Evolutionary conservation across 371 early-diverging fungal genomes (phyloP).

Genomic region (Circinella umbellata): DNA sequence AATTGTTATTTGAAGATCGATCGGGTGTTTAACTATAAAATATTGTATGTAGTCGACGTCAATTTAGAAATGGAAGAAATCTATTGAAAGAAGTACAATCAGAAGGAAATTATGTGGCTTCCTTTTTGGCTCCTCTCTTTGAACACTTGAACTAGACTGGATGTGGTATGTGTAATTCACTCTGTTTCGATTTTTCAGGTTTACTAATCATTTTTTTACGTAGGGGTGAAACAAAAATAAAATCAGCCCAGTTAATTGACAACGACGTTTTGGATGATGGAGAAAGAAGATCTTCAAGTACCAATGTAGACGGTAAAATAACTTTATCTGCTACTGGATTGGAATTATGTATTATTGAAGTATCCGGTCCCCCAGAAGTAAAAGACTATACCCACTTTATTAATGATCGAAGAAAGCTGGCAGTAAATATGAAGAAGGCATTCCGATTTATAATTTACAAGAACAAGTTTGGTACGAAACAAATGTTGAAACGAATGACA

Average conservation of each 20-base stretch:
- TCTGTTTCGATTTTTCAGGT: not conserved
- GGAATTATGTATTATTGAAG: not conserved
- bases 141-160: conserved; percentile 1
- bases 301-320: not conserved
- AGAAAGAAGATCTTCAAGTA: conserved; percentile 4
- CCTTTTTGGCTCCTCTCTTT: too few species aligned
- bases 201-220: not conserved
- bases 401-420: not conserved
- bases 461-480: not conserved
- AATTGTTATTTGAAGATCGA: not conserved
- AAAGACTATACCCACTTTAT: not conserved
- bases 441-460: not conserved
- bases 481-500: not conserved
- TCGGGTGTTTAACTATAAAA: not conserved
- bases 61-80: not conserved
- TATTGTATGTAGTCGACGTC: not conserved
- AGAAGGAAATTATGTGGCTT: not conserved
- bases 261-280: conserved; percentile 3
- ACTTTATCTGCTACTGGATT: not conserved
- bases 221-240: conserved; percentile 1
- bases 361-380: not conserved
- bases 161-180: not conserved
- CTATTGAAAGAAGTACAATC: not conserved
- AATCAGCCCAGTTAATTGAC: not conserved
- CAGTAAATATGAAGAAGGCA: not conserved